These are phyloP conservation scores for Chlorociboria aeruginascens DNA, from an alignment of 495 filamentous ascomycete species.

Conservation along the genomic window DNA sequence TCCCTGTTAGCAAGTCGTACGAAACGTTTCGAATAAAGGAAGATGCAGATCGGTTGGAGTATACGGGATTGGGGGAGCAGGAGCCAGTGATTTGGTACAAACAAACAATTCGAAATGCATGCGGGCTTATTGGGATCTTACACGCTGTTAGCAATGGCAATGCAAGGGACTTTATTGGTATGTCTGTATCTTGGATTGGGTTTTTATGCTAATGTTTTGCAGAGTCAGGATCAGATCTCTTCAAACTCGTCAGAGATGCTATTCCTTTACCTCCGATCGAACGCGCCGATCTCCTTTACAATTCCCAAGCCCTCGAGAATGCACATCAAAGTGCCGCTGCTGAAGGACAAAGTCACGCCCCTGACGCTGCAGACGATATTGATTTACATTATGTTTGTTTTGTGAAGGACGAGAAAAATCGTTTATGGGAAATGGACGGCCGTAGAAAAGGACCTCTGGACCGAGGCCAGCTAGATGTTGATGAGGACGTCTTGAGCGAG, in stretches of 20 bases:
- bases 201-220: conserved; percentile 4
- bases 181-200: not conserved
- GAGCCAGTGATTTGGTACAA: conserved; percentile 68
- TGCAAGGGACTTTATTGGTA: conserved; percentile 33
- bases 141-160: conserved; percentile 56
- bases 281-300: conserved; percentile 61
- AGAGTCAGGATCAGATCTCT: conserved; percentile 31
- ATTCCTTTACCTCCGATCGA: conserved; percentile 39
- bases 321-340: conserved; percentile 62
- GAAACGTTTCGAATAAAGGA: conserved; percentile 52
- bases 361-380: conserved; percentile 51
- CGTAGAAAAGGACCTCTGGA: conserved; percentile 65
- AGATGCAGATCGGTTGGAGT: conserved; percentile 38
- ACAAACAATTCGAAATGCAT: conserved; percentile 82
- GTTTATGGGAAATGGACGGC: conserved; percentile 81
- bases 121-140: conserved; percentile 72
- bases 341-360: conserved; percentile 62
- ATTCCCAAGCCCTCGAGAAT: conserved; percentile 53
- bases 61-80: conserved; percentile 26
- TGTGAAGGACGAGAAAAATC: conserved; percentile 55
- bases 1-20: conserved; percentile 64
- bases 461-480: conserved; percentile 47
- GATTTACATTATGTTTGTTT: conserved; percentile 81
- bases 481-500: conserved; percentile 61
- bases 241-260: conserved; percentile 31